Conservation (phyloP, 108 stramenopile genomes). For the Nitzschia palea region DNA sequence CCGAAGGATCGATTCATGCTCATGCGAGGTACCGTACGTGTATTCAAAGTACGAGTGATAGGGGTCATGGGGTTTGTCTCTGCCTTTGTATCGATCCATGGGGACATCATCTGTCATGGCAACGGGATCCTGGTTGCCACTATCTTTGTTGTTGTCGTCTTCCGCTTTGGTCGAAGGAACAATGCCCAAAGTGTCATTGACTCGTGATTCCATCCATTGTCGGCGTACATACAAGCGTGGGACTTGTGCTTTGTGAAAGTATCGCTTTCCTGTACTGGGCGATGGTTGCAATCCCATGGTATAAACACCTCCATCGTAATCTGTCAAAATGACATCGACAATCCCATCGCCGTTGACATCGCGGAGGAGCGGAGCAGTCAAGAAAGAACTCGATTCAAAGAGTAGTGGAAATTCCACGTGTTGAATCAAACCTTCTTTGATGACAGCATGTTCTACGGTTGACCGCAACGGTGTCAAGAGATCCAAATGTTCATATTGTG, state of each 20-base stretch:
- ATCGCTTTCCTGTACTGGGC: conserved; percentile 33
- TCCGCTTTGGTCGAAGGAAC: conserved; percentile 23
- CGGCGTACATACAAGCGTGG: conserved; percentile 70
- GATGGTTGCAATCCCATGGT: conserved; percentile 60
- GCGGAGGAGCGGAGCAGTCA: conserved; percentile 60
- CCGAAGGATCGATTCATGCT: conserved; percentile 45
- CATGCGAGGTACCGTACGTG: conserved; percentile 27
- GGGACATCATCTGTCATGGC: conserved; percentile 11
- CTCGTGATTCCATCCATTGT: conserved; percentile 60
- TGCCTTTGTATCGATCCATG: conserved; percentile 2
- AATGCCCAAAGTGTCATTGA: conserved; percentile 59
- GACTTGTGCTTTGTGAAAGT: conserved; percentile 60
- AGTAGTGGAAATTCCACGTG: conserved; percentile 74
- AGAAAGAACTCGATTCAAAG: conserved; percentile 75
- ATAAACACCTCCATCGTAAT: conserved; percentile 80
- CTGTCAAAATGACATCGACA: conserved; percentile 65
- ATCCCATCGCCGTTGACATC: conserved; percentile 80
- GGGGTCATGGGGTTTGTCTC: conserved; percentile 67
- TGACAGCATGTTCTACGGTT: conserved; percentile 2
- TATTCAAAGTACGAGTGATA: conserved; percentile 83
- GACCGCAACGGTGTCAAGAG: conserved; percentile 56
- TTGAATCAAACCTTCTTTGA: conserved; percentile 64
- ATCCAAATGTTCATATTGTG: conserved; percentile 80
- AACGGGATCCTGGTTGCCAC: conserved; percentile 31
- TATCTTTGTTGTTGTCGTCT: conserved; percentile 32